Conservation (phyloP, 2,329 filamentous ascomycete species). For the Monilinia laxa region DNA sequence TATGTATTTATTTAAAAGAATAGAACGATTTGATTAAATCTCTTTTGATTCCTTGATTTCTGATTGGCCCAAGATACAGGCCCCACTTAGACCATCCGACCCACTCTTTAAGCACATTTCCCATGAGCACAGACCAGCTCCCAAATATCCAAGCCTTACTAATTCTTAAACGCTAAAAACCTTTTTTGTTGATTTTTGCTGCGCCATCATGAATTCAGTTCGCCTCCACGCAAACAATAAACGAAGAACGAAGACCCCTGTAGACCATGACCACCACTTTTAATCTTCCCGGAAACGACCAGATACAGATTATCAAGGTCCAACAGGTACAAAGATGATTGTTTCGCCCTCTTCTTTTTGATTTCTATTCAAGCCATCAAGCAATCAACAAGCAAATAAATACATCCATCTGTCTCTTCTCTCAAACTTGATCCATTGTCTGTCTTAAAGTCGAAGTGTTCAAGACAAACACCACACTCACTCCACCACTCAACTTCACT, state of each 20-base stretch:
- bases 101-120: too few species aligned
- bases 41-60: too few species aligned
- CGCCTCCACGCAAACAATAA: conserved; percentile 18
- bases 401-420: neutral
- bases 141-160: neutral
- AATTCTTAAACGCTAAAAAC: neutral
- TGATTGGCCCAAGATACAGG: too few species aligned
- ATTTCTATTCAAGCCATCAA: neutral
- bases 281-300: conserved; percentile 17
- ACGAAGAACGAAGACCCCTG: too few species aligned
- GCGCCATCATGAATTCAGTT: conserved; percentile 8
- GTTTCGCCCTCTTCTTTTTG: neutral
- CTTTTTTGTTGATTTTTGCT: conserved; percentile 4
- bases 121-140: too few species aligned
- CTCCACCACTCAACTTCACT: neutral
- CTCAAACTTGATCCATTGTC: too few species aligned
- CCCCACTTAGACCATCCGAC: too few species aligned
- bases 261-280: conserved; percentile 15
- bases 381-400: neutral
- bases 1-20: too few species aligned
- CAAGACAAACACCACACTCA: neutral
- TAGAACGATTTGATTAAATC: too few species aligned
- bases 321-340: conserved; percentile 20
- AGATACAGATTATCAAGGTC: conserved; percentile 15
- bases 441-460: neutral